Evolutionary conservation across 2,329 filamentous ascomycete species (phyloP), one percentile per base, ranked within the genome.

Genomic region (Beauveria brongniartii): DNA sequence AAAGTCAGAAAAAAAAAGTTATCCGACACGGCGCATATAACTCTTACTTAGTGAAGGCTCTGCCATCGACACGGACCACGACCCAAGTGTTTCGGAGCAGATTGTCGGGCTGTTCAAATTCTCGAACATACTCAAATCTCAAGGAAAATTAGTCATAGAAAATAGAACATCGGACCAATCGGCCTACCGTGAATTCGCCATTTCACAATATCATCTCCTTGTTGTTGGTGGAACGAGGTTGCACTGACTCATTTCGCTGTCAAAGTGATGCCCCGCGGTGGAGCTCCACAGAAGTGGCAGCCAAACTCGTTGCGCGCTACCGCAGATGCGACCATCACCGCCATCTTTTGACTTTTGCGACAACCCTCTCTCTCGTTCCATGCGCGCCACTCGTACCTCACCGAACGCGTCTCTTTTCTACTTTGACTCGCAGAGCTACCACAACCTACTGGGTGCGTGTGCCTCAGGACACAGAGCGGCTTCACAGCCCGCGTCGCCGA

Each of bases 31-130:
- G 34, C 46, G 18, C 24, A 24, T 40, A 34, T 6, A 9, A 40
- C 22, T 34, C 74, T 71, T 78, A 95, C 91, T 96, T 97, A 69
- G 92, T 94, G 75, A 99, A 99, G 20, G 92, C 92, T 65, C 93
- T 83, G 26, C 94, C 94, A 75, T 99, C 94, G 69, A 99, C 87
- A 63, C 94, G 87, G 61, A 99, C 87, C 22, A 97, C 91, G 61
- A 97, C 89, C 92, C 92, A 99, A 28, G 93, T 97, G 71, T 95
- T 96, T 59, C 88, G 91, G 24, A 97, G 81, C 46, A 99, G 78
- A 52, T 76, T 75, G 70, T 97, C 92, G 7, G 86, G 78, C 70
- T 89, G 89, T 80, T 99, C 94, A 70, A 97, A 97, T 53, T 79
- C 76, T 72, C 90, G 91, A 65, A 97, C 93, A 74, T 99, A 99